Evolutionary conservation across 1,284 basidiomycete species (phyloP).

Genomic region (Rhodotorula sp.): DNA sequence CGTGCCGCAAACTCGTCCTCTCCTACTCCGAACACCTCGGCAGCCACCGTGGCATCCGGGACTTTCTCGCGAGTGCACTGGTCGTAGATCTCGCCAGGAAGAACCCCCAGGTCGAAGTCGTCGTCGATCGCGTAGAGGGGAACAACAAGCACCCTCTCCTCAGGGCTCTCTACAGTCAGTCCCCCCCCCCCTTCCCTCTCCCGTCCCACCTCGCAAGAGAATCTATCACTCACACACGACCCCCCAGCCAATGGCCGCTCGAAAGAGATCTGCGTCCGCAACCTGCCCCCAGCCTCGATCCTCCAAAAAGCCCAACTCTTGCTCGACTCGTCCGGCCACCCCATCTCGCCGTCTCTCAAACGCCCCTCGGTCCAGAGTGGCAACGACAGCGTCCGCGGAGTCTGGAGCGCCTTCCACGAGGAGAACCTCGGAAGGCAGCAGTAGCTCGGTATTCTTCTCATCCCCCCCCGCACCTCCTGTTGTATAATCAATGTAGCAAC

Average conservation of each 20-base stretch:
- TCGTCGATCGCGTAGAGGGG: slow-evolving; percentile 48
- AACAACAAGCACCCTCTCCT: slow-evolving; percentile 49
- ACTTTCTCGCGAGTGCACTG: slow-evolving; percentile 55
- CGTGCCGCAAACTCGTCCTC: slow-evolving; percentile 60
- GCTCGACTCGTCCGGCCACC: slow-evolving; percentile 76
- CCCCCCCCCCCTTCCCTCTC: no score
- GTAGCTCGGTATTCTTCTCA: neutral
- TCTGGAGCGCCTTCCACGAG: slow-evolving; percentile 57
- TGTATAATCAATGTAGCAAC: neutral
- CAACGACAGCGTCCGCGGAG: slow-evolving; percentile 73
- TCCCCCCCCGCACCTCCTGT: neutral
- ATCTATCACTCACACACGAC: neutral
- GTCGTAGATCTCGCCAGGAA: slow-evolving; percentile 46
- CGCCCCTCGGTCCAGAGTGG: slow-evolving; percentile 69
- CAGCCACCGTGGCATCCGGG: slow-evolving; percentile 66
- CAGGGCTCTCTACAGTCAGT: slow-evolving; percentile 52
- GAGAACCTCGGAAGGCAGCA: slow-evolving; percentile 8
- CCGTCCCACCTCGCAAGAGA: neutral
- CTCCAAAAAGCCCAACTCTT: slow-evolving; percentile 61
- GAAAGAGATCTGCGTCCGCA: slow-evolving; percentile 54
- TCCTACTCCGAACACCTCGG: slow-evolving; percentile 78
- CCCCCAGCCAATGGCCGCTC: slow-evolving; percentile 52
- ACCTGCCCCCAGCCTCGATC: slow-evolving; percentile 49
- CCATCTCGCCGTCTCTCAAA: slow-evolving; percentile 68
- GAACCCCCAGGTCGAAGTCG: slow-evolving; percentile 52